Base-by-base conservation (phyloP, 2,329 filamentous ascomycete genomes). In the Boeremia lycopersici region DNA sequence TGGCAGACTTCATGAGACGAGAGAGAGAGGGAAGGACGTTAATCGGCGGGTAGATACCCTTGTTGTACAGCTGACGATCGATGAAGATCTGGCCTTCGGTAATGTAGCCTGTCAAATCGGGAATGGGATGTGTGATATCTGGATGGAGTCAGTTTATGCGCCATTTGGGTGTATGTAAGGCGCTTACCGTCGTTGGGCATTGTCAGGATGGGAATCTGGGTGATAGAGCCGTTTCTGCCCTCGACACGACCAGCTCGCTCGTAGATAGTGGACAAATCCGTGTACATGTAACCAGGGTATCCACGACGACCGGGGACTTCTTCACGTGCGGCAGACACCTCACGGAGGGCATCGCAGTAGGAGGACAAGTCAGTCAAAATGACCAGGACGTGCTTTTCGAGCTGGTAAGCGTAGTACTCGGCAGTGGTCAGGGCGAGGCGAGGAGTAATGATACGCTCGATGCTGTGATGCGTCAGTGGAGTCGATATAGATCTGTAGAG, bases 251-350 rank as follows among this genome's bases (percentile, higher is more conserved):
- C 95, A 68, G 95, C 95, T 81, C 95, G 93, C 81, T 99, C 95
- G 84, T 99, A 99, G 71, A 99, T 97, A 74, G 95, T 99, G 56
- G 95, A 97, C 87, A 99, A 90, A 86, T 99, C 96, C 67, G 95
- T 99, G 84, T 99, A 99, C 95, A 99, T 99, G 85, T 99, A 99
- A 90, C 95, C 95, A 48, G 95, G 95, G 82, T 95, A 99, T 85
- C 95, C 95, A 87, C 95, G 93, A 78, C 95, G 93, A 84, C 95
- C 95, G 35, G 95, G 95, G 38, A 99, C 95, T 87, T 99, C 95
- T 84, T 99, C 95, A 81, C 95, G 87, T 48, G 95, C 95, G 49
- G 95, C 93, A 12, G 95, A 99, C 45, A 99, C 95, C 80, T 99
- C 95, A 86, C 95, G 95, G 63, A 99, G 89, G 64, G 95, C 96